A percentile compares a stretch with the other conserved stretches of the same genome.
Conservation (phyloP, 805 yeast genomes). For the Teunomyces aglyptinius region DNA sequence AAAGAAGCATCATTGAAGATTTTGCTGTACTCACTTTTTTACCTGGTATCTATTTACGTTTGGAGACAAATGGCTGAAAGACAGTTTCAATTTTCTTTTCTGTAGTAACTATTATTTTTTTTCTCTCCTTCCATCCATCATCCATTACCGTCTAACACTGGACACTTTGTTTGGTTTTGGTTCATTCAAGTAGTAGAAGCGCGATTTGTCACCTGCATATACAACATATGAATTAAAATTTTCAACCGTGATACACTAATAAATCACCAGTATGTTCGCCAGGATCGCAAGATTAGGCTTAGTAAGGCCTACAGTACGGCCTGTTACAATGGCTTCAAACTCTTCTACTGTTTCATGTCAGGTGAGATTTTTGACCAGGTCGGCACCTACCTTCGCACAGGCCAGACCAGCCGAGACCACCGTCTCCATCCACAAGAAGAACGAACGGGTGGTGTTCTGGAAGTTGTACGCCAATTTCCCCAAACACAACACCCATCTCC, state of each 20-base stretch:
- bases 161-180: neutral
- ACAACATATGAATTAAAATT: neutral
- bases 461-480: conserved; percentile 74
- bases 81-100: neutral
- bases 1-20: too few relatives aligned
- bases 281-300: conserved; percentile 9
- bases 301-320: neutral
- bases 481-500: conserved; percentile 78
- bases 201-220: conserved; percentile 1
- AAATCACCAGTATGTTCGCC: conserved; percentile 8
- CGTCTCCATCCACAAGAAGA: conserved; percentile 5
- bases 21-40: too few relatives aligned
- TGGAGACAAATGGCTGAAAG: too few relatives aligned
- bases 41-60: too few relatives aligned
- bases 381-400: neutral
- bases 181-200: neutral
- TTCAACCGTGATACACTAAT: neutral
- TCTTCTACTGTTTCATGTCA: neutral
- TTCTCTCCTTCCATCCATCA: neutral
- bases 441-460: conserved; percentile 52
- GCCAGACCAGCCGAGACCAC: conserved; percentile 1
- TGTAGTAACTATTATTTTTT: neutral
- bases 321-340: neutral
- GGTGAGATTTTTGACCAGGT: conserved; percentile 1
- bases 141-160: neutral